A percentile compares a stretch with the other conserved stretches of the same genome.
Conservation (phyloP, 495 filamentous ascomycete species). For the Neurospora africana region DNA sequence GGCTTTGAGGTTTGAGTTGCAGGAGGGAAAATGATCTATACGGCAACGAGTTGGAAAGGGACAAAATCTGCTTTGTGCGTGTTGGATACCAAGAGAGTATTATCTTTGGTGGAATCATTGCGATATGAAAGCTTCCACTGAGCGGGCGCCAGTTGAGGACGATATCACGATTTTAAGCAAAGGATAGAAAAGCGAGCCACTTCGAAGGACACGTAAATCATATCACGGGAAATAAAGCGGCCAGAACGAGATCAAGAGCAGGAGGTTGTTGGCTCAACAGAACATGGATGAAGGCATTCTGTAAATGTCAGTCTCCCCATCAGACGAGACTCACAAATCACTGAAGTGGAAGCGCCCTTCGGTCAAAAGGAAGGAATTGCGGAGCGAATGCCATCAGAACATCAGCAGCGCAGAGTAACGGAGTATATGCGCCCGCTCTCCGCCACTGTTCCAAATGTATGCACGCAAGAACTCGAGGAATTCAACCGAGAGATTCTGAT, state of each 20-base stretch:
- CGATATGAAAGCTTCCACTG: neutral
- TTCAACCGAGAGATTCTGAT: neutral
- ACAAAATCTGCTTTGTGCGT: neutral
- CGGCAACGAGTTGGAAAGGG: neutral
- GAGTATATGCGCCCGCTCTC: neutral
- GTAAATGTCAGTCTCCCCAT: too few species aligned
- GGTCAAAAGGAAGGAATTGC: neutral
- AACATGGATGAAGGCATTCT: too few species aligned
- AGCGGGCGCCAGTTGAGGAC: too few species aligned
- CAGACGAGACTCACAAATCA: neutral
- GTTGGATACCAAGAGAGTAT: neutral
- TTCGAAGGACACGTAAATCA: too few species aligned
- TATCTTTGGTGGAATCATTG: neutral
- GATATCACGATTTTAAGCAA: too few species aligned
- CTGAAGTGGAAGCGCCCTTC: neutral
- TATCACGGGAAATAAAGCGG: neutral
- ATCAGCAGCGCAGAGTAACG: neutral
- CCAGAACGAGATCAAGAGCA: neutral
- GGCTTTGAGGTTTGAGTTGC: conserved; percentile 7
- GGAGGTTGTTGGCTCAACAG: neutral
- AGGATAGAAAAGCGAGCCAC: too few species aligned
- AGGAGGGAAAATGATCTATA: neutral
- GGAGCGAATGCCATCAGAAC: neutral
- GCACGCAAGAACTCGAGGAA: neutral
- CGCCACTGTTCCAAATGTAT: neutral